Base-by-base conservation (phyloP, 148 eudicot genomes). In the Camellia sinensis region DNA sequence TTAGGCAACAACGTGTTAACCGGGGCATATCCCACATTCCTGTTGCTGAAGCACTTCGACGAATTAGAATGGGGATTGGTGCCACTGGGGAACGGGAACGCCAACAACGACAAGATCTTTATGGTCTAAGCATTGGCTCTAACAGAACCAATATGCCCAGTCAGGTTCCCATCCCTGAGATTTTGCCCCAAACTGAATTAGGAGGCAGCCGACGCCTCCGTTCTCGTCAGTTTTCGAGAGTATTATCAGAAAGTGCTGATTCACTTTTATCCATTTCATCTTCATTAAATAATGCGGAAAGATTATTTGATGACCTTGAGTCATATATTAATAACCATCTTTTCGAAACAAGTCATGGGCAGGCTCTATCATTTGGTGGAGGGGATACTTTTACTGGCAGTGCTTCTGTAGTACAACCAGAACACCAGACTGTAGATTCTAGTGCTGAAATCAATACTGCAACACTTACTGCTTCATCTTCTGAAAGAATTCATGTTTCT, bases 231-330 rank as follows among this genome's bases (percentile, higher is more conserved):
- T 83, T 83, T 67, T 78, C 83, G 2, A 79, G 88, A 56, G 85
- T 87, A 5, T 67, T 86, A 48, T 87, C 92, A 6, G 88, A 89
- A 66, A 81, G 78, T 78, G 87, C 89, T 80, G 86, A 84, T 68
- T 81, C 89, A 53, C 88, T 81, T 76, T 82, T 86, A 83, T 78
- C 87, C 57, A 85, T 85, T 43, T 88, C 89, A 3, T 83, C 88
- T 29, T 91, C 81, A 43, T 65, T 86, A 43, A 82, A 76, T 76
- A 85, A 79, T 83, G 80, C 88, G 12, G 90, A 89, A 53, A 80
- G 89, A 74, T 76, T 80, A 41, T 86, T 86, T 61, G 89, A 87
- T 14, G 85, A 88, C 61, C 57, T 85, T 53, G 87, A 83, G 77
- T 44, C 84, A 6, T 80, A 75, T 67, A 77, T 83, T 68, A 50